Percentiles rank a stretch among this genome's conserved stretches.
phyloP scores from a whole-genome alignment of 495 filamentous ascomycete genomes.

The Mytilinidion resinicola region DNA sequence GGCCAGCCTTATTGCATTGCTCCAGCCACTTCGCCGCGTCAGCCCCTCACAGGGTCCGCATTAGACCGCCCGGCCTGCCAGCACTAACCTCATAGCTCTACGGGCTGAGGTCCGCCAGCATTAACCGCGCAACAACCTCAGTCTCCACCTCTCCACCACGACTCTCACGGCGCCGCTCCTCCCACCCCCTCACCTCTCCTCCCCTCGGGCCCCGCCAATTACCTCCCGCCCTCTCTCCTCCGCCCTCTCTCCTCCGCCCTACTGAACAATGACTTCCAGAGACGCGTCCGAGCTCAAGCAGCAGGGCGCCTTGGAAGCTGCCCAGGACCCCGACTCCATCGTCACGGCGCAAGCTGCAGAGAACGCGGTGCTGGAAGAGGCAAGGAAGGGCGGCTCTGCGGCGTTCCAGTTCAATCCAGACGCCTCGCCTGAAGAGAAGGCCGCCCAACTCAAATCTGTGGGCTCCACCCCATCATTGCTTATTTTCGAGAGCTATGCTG shows the following conservation, averaged over 20 bases:
- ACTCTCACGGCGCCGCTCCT: background rate
- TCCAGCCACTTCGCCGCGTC: background rate
- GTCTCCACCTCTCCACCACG: background rate
- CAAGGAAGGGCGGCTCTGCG: conserved; percentile 63
- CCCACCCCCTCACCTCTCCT: background rate
- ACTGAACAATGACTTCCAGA: background rate
- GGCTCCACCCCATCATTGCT: conserved; percentile 31
- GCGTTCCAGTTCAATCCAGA: conserved; percentile 85
- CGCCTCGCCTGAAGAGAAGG: conserved; percentile 78
- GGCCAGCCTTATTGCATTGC: background rate
- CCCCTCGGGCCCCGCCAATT: background rate
- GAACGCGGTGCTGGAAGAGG: conserved; percentile 64
- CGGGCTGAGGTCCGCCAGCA: background rate
- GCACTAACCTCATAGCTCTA: background rate
- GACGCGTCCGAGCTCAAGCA: conserved; percentile 61
- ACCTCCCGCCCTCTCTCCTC: background rate
- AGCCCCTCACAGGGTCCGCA: background rate
- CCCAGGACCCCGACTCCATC: conserved; percentile 58
- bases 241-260: background rate
- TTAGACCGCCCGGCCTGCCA: background rate
- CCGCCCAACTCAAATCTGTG: conserved; percentile 70
- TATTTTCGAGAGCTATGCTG: conserved; percentile 11
- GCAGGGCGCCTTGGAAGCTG: conserved; percentile 67
- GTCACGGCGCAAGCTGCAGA: conserved; percentile 67
- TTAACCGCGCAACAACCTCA: background rate